Percentiles rank a stretch among this genome's conserved stretches.
phyloP scores from a whole-genome alignment of 768 basidiomycete species.

The Mycena floridula region DNA sequence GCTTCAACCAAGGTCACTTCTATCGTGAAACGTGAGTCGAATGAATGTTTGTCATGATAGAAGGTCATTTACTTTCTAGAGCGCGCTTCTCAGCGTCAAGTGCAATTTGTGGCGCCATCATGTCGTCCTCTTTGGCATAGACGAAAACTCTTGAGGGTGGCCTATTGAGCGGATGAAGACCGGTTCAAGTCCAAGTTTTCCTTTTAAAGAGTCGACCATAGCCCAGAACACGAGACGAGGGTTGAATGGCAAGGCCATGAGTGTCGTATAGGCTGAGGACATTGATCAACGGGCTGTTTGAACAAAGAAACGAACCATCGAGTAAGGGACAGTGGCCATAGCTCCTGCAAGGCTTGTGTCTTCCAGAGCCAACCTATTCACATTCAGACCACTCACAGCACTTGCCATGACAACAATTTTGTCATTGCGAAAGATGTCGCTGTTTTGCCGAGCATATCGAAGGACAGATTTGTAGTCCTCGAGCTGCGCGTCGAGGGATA shows the following conservation, averaged over 20 bases:
- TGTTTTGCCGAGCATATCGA: conserved; percentile 14
- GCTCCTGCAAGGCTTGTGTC: conserved; percentile 17
- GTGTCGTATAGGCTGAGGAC: conserved; percentile 5
- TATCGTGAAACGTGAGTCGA: no score
- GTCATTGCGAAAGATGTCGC: conserved; percentile 15
- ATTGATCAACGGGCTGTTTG: background rate
- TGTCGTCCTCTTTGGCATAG: no score
- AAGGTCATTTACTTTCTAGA: no score
- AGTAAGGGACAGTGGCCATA: conserved; percentile 19
- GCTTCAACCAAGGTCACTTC: background rate
- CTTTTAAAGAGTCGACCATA: conserved; percentile 7
- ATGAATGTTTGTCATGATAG: no score
- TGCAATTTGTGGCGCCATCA: no score
- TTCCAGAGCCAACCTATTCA: conserved; percentile 12
- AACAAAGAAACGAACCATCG: conserved; percentile 11
- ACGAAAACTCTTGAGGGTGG: conserved; percentile 10
- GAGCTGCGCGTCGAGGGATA: conserved; percentile 13
- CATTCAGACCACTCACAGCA: conserved; percentile 16
- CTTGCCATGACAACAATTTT: conserved; percentile 22
- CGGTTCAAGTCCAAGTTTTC: conserved; percentile 8
- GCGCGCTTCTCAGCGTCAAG: no score
- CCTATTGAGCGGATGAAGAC: conserved; percentile 13
- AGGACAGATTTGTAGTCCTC: conserved; percentile 18
- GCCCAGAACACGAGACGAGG: conserved; percentile 14
- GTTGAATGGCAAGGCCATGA: conserved; percentile 8